phyloP scores from a whole-genome alignment of 2,329 filamentous ascomycete species.

The Monilinia laxa region DNA sequence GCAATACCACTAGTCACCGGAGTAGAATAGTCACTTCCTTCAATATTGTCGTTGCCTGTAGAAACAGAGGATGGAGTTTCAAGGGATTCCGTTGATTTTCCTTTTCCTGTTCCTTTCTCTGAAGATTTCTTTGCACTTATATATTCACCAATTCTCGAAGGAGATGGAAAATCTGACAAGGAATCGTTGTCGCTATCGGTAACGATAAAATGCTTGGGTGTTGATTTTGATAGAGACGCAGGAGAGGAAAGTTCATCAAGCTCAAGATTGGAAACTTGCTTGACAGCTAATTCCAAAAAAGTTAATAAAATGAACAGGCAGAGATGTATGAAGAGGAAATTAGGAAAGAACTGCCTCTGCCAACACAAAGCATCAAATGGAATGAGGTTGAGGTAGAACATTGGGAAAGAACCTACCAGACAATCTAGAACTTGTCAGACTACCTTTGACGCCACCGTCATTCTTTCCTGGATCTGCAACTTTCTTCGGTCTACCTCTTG shows the following conservation, averaged over 20 bases:
- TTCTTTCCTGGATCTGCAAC: slow-evolving; percentile 19
- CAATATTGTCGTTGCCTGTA: slow-evolving; percentile 43
- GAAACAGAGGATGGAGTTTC: slow-evolving; percentile 45
- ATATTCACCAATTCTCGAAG: slow-evolving; percentile 27
- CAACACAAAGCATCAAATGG: too few species aligned
- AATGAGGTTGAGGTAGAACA: background rate
- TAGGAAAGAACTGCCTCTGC: background rate
- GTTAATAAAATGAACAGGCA: slow-evolving; percentile 2
- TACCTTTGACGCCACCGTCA: slow-evolving; percentile 25
- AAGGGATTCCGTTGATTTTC: slow-evolving; percentile 35
- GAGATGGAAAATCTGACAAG: slow-evolving; percentile 27
- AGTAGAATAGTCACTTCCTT: slow-evolving; percentile 56
- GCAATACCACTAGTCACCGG: slow-evolving; percentile 59
- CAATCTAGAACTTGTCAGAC: slow-evolving; percentile 29
- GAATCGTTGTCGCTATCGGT: slow-evolving; percentile 26
- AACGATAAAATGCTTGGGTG: slow-evolving; percentile 8
- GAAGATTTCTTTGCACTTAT: slow-evolving; percentile 20
- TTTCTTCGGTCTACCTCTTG: slow-evolving; percentile 34
- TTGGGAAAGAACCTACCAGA: slow-evolving; percentile 32
- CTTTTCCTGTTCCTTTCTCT: slow-evolving; percentile 25
- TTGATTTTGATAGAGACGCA: slow-evolving; percentile 11
- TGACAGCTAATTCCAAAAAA: slow-evolving; percentile 28
- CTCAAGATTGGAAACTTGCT: slow-evolving; percentile 29
- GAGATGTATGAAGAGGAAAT: background rate
- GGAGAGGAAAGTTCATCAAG: slow-evolving; percentile 21